Evolutionary conservation across 2,329 filamentous ascomycete species (phyloP).

Genomic region (Malbranchea zuffiana): DNA sequence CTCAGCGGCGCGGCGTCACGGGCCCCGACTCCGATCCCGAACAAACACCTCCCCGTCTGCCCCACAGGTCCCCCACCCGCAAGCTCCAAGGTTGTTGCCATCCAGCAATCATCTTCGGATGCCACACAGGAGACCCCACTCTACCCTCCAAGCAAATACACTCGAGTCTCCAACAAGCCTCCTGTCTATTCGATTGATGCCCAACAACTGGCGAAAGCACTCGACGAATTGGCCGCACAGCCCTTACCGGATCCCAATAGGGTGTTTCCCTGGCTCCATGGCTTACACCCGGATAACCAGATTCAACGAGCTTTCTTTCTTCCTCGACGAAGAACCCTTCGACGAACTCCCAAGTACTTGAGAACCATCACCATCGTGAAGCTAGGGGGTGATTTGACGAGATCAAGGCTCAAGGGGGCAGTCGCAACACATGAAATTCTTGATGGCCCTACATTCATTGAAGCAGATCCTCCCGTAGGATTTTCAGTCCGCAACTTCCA

Average conservation of each 20-base stretch:
- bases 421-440: slow-evolving; percentile 73
- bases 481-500: slow-evolving; percentile 97
- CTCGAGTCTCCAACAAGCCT: slow-evolving; percentile 44
- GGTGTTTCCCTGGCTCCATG: slow-evolving; percentile 95
- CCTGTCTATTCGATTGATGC: slow-evolving; percentile 64
- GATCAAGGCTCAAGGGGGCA: slow-evolving; percentile 73
- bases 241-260: slow-evolving; percentile 72
- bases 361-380: slow-evolving; percentile 80
- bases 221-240: slow-evolving; percentile 66
- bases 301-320: slow-evolving; percentile 85
- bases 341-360: slow-evolving; percentile 63
- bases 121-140: slow-evolving; percentile 44
- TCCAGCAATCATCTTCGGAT: slow-evolving; percentile 52
- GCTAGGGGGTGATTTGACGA: slow-evolving; percentile 65
- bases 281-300: slow-evolving; percentile 76
- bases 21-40: slow-evolving; percentile 57
- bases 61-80: slow-evolving; percentile 59
- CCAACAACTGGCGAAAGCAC: slow-evolving; percentile 55
- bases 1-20: slow-evolving; percentile 45
- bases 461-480: slow-evolving; percentile 75
- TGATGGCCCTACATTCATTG: slow-evolving; percentile 56
- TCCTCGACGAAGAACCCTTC: slow-evolving; percentile 58
- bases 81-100: slow-evolving; percentile 37
- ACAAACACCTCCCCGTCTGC: slow-evolving; percentile 83
- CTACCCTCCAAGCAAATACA: slow-evolving; percentile 59